Evolutionary conservation across 2,329 filamentous ascomycete species (phyloP).

Genomic region (Tolypocladium cylindrosporum): DNA sequence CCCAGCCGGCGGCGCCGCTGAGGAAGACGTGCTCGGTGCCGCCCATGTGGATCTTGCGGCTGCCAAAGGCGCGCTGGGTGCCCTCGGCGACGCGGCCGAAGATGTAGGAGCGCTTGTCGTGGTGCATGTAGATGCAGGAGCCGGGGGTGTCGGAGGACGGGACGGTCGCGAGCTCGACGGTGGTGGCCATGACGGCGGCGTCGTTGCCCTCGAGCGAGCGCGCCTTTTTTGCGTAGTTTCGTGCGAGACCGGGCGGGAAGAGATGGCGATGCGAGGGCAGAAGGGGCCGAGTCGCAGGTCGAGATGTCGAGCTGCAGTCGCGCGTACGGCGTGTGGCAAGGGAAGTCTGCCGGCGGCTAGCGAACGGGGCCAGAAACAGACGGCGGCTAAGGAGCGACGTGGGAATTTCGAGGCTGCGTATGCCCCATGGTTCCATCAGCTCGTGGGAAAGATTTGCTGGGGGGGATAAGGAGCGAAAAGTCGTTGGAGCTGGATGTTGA

Average conservation of each 20-base stretch:
- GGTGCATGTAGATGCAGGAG: conserved; percentile 66
- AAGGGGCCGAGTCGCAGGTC: not conserved
- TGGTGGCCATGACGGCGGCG: conserved; percentile 53
- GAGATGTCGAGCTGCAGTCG: not conserved
- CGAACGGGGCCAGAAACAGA: not conserved
- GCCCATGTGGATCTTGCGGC: conserved; percentile 54
- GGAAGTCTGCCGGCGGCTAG: not conserved
- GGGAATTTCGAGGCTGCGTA: conserved; percentile 7
- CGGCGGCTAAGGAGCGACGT: conserved; percentile 1
- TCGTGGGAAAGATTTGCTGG: not conserved
- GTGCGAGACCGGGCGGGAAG: no score
- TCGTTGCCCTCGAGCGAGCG: not conserved
- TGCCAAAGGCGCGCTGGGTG: conserved; percentile 64
- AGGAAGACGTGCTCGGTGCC: conserved; percentile 73
- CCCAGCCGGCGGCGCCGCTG: conserved; percentile 68
- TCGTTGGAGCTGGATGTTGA: not conserved
- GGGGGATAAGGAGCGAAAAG: not conserved
- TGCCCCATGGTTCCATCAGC: conserved; percentile 20
- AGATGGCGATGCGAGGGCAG: not conserved
- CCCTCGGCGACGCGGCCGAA: conserved; percentile 80
- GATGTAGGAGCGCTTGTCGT: conserved; percentile 72
- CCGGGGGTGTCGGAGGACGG: conserved; percentile 85
- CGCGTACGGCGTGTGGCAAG: not conserved
- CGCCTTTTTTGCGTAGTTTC: not conserved
- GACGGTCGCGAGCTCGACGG: conserved; percentile 65